phyloP scores from a whole-genome alignment of 169 alveolate genomes.

The Cryptosporidium sp. region DNA sequence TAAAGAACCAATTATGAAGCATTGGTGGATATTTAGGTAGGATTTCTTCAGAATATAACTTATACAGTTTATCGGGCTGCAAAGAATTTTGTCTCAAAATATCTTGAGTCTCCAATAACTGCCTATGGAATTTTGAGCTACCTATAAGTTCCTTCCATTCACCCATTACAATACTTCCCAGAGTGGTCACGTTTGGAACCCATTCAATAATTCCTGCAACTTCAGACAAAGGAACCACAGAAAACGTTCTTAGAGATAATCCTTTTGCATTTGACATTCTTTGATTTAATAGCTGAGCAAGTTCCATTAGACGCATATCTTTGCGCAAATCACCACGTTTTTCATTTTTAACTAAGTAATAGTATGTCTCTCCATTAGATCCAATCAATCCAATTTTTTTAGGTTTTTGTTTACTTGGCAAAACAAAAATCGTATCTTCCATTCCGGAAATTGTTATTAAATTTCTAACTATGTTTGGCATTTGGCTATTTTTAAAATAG shows the following conservation, averaged over 20 bases:
- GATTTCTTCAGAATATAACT: slow-evolving; percentile 86
- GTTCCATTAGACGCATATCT: slow-evolving; percentile 95
- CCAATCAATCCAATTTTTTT: slow-evolving; percentile 90
- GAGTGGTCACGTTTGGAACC: slow-evolving; percentile 91
- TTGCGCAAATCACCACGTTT: slow-evolving; percentile 92
- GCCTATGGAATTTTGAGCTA: slow-evolving; percentile 85
- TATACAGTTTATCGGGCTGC: slow-evolving; percentile 81
- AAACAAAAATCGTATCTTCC: slow-evolving; percentile 81
- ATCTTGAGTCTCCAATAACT: slow-evolving; percentile 87
- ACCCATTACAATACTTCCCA: slow-evolving; percentile 80
- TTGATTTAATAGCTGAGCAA: slow-evolving; percentile 74
- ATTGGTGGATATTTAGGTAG: slow-evolving; percentile 83
- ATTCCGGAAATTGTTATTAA: slow-evolving; percentile 76
- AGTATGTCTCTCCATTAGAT: slow-evolving; percentile 90
- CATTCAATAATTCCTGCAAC: slow-evolving; percentile 94
- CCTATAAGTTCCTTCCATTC: slow-evolving; percentile 84
- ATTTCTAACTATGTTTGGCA: not conserved
- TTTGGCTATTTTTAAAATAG: not conserved
- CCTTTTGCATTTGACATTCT: slow-evolving; percentile 49
- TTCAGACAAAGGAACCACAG: slow-evolving; percentile 91
- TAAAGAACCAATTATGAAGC: slow-evolving; percentile 78
- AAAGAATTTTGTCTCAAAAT: slow-evolving; percentile 82
- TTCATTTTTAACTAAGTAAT: slow-evolving; percentile 90
- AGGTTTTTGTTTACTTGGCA: slow-evolving; percentile 94
- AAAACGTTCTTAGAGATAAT: slow-evolving; percentile 81